Evolutionary conservation across 129 eudicot genomes (phyloP), one percentile per base, ranked within the genome.

Genomic region (Rutidosis leptorrhynchoides): DNA sequence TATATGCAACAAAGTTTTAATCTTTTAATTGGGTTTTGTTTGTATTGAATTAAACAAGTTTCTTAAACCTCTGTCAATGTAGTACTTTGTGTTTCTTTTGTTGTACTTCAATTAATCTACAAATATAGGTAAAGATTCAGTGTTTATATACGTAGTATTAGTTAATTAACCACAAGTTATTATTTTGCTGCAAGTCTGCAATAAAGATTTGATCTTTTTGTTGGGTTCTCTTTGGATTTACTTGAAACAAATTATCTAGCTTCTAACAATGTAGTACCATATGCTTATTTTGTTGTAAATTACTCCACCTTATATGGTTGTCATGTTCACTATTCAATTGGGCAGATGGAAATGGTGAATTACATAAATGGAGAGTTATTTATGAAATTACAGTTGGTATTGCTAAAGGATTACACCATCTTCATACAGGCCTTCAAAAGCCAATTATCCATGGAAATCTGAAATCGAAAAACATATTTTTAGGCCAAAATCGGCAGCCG

Each of bases 361-460:
- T 45, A 5, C 40, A 4, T 9, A 59, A 59, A 59, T 59, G 64
- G 64, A 30, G 43, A 2, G 45, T 59, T 19, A 59, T 59, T 9
- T 59, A 59, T 59, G 30, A 17, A 21, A 29, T 59, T 4, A 16
- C 64, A 16, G n/a, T 17, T 28, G 64, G 64, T 25, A 59, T 59
- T 29, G 64, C 64, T 27, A 30, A 12, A n/a, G 64, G 64, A 29
- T 59, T 59, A 59, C 2, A 59, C 19, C 43, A 59, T 59, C 64
- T 59, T 37, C 64, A 59, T 28, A 28, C 21, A 14, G 20, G 22
- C 40, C 64, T 59, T 17, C 64, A 59, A 59, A 59, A 29, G 24
- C 45, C 64, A 17, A 59, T 59, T 29, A 29, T 59, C n/a, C 64
- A 59, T 59, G 64, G 64, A 59, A 59, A 59, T 28, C 42, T 59